Percentiles rank a stretch among this genome's conserved stretches.
Conservation (phyloP, 495 filamentous ascomycete species). For the Penicillium salamii region DNA sequence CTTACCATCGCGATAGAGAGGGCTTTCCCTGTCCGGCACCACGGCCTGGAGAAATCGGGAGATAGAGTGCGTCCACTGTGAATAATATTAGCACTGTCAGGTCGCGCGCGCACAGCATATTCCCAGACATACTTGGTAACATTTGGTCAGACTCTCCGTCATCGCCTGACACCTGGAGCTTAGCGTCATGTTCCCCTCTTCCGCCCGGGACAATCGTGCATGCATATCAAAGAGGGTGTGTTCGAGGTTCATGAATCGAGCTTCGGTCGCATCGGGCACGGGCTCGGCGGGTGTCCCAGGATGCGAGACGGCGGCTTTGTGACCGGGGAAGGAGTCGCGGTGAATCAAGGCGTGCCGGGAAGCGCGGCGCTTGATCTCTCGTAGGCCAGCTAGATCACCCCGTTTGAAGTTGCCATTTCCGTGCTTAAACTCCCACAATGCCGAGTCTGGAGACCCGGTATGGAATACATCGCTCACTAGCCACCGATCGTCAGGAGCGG, state of each 20-base stretch:
- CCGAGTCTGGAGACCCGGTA: constrained; percentile 90
- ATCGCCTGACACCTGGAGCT: constrained; percentile 78
- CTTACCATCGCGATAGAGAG: constrained; percentile 56
- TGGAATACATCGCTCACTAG: constrained; percentile 98
- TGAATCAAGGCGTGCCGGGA: constrained; percentile 94
- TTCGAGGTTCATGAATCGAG: constrained; percentile 72
- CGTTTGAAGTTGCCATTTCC: constrained; percentile 96
- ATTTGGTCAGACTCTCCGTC: constrained; percentile 74
- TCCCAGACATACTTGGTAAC: constrained; percentile 60
- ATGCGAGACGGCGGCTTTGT: constrained; percentile 70
- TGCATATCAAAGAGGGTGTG: constrained; percentile 79
- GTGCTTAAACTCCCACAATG: constrained; percentile 98
- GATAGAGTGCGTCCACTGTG: constrained; percentile 71
- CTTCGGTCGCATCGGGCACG: constrained; percentile 72
- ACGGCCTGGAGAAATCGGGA: constrained; percentile 68
- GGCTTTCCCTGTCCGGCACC: constrained; percentile 62
- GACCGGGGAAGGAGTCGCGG: constrained; percentile 82
- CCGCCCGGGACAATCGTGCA: constrained; percentile 69
- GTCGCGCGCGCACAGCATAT: not conserved
- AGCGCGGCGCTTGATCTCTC: constrained; percentile 96
- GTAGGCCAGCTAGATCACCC: constrained; percentile 84
- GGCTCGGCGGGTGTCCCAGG: constrained; percentile 83
- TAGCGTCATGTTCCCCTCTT: constrained; percentile 77
- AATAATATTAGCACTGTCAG: constrained; percentile 12
- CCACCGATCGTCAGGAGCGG: constrained; percentile 10